phyloP scores from a whole-genome alignment of 2,329 filamentous ascomycete species.

The Pseudogymnoascus sp. region DNA sequence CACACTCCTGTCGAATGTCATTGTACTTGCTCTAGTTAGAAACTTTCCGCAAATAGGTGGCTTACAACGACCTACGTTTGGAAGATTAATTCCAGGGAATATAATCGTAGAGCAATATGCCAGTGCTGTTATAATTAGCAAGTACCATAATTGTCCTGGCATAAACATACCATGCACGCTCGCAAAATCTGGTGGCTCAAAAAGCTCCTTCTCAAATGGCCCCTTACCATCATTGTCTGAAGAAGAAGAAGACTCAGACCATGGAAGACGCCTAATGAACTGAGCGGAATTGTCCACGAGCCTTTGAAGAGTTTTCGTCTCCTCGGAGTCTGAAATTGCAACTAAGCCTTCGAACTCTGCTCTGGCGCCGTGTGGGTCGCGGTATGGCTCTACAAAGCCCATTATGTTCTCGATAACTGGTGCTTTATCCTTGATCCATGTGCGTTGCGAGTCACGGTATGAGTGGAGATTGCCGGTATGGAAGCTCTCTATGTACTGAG shows the following conservation, averaged over 20 bases:
- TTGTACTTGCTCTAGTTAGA: conserved; percentile 37
- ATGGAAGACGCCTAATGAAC: conserved; percentile 62
- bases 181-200: conserved; percentile 66
- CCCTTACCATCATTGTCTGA: conserved; percentile 34
- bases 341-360: conserved; percentile 55
- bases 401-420: conserved; percentile 51
- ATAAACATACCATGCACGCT: conserved; percentile 55
- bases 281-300: conserved; percentile 56
- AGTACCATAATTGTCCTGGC: neutral
- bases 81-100: conserved; percentile 37
- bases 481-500: conserved; percentile 48
- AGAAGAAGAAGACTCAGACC: conserved; percentile 37
- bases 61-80: conserved; percentile 31
- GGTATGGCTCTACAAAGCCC: conserved; percentile 57
- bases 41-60: conserved; percentile 4
- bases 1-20: conserved; percentile 49
- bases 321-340: conserved; percentile 56
- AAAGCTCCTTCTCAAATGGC: conserved; percentile 65
- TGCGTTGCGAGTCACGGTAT: conserved; percentile 47
- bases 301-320: conserved; percentile 51
- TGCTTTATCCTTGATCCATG: conserved; percentile 52
- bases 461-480: conserved; percentile 45
- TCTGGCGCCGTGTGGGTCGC: conserved; percentile 51
- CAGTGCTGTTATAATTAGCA: conserved; percentile 25
- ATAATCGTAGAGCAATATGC: conserved; percentile 38